Base-by-base conservation (phyloP, 495 filamentous ascomycete species). In the Penicillium argentinense region DNA sequence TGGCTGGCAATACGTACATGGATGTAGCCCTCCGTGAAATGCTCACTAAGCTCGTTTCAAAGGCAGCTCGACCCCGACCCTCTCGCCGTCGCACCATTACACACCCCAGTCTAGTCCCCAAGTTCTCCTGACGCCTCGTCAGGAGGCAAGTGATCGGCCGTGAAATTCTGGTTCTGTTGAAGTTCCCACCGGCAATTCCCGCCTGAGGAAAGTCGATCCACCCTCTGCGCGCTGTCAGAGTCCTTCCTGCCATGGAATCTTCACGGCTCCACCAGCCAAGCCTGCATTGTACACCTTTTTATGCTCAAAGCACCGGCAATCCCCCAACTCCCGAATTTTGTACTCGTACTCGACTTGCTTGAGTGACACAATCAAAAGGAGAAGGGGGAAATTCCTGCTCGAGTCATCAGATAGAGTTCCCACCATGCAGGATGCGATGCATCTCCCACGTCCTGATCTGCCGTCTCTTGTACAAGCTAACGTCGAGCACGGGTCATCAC, bases 221-320 rank as follows among this genome's bases (percentile, higher is more conserved):
- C 45, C 42, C 46, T 37, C 32, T 42, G 34, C 23, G 33, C 27
- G 27, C 49, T 52, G 49, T 52, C 49, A 52, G 37, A 46, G 19
- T 45, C 37, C 24, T 42, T 8, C 9, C 19, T 41, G 37, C 28
- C 37, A 51, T n/a, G n/a, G n/a, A 29, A 45, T 16, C 34, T 33
- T 27, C 19, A 33, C 19, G 26, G 27, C 24, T 29, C 48, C 41
- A 43, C 46, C 12, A 33, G 25, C 22, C 42, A 44, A 39, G 37
- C 17, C n/a, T 39, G 19, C 23, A 36, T 36, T n/a, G n/a, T n/a
- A n/a, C n/a, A n/a, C n/a, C n/a, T n/a, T n/a, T n/a, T n/a, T n/a
- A n/a, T n/a, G n/a, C n/a, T n/a, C n/a, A n/a, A n/a, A n/a, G n/a
- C n/a, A n/a, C n/a, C n/a, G n/a, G n/a, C n/a, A n/a, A n/a, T n/a